A percentile compares a stretch with the other conserved stretches of the same genome.
phyloP scores from a whole-genome alignment of 2,329 filamentous ascomycete genomes.

The Tothia fuscella region DNA sequence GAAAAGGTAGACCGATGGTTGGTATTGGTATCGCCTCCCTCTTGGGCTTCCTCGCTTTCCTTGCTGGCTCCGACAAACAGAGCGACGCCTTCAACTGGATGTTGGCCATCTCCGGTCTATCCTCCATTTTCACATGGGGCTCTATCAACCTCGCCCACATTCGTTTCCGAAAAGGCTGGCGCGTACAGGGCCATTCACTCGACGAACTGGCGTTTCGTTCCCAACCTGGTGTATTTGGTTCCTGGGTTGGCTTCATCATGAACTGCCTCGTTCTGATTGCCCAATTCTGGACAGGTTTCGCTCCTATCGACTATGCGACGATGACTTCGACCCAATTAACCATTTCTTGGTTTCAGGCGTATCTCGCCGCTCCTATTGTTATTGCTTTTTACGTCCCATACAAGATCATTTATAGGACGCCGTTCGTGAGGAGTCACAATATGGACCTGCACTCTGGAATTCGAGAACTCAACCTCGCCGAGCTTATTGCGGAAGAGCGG shows the following conservation, averaged over 20 bases:
- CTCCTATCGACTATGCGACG: slow-evolving; percentile 50
- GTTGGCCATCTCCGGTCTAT: slow-evolving; percentile 58
- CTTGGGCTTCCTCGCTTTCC: slow-evolving; percentile 49
- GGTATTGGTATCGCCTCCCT: slow-evolving; percentile 41
- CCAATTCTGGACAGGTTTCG: slow-evolving; percentile 81
- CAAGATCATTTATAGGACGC: slow-evolving; percentile 62
- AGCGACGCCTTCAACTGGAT: slow-evolving; percentile 50
- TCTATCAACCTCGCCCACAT: slow-evolving; percentile 55
- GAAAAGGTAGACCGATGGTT: slow-evolving; percentile 46
- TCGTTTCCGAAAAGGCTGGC: slow-evolving; percentile 52
- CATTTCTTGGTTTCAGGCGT: slow-evolving; percentile 61
- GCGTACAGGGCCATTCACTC: slow-evolving; percentile 48
- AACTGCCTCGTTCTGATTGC: slow-evolving; percentile 66
- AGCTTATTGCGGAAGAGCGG: slow-evolving; percentile 66
- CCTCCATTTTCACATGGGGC: slow-evolving; percentile 65
- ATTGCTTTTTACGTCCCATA: slow-evolving; percentile 57
- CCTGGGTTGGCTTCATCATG: slow-evolving; percentile 59
- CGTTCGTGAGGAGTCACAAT: slow-evolving; percentile 52
- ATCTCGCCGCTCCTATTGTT: slow-evolving; percentile 59
- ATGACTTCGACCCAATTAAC: slow-evolving; percentile 37
- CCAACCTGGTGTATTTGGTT: slow-evolving; percentile 67
- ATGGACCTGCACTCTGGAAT: slow-evolving; percentile 85
- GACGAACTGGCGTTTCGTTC: slow-evolving; percentile 71
- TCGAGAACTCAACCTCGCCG: slow-evolving; percentile 69
- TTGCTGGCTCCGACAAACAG: slow-evolving; percentile 33